Evolutionary conservation across 2,329 filamentous ascomycete species (phyloP).

Genomic region (Apiospora saccharicola): DNA sequence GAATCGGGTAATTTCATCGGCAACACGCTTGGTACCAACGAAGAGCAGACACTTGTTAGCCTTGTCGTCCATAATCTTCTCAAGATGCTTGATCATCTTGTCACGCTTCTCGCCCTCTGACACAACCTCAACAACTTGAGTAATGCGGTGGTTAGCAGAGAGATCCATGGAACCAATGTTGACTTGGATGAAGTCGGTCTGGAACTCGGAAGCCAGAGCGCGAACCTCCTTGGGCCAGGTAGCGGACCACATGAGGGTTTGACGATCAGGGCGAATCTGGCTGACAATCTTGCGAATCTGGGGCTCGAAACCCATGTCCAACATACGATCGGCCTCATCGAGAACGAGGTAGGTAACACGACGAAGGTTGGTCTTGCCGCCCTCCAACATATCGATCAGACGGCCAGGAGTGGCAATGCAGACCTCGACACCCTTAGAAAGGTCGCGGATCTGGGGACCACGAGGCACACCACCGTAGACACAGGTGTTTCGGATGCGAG

Average conservation of each 20-base stretch:
- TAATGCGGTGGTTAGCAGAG: conserved; percentile 96
- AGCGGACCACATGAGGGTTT: conserved; percentile 99
- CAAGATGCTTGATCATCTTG: conserved; percentile 94
- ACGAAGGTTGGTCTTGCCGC: conserved; percentile 96
- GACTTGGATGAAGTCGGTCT: conserved; percentile 97
- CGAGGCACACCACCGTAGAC: conserved; percentile 99
- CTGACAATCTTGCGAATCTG: conserved; percentile 99
- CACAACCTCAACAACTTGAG: conserved; percentile 95
- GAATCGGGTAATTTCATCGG: conserved; percentile 97
- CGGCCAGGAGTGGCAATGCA: conserved; percentile 98
- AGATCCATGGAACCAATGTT: conserved; percentile 98
- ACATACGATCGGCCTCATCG: conserved; percentile 98
- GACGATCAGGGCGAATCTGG: conserved; percentile 96
- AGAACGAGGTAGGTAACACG: conserved; percentile 98
- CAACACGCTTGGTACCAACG: conserved; percentile 91
- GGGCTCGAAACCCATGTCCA: conserved; percentile 99
- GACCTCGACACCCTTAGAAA: conserved; percentile 94
- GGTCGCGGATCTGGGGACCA: conserved; percentile 94
- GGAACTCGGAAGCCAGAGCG: conserved; percentile 87
- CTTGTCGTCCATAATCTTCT: conserved; percentile 97
- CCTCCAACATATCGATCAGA: conserved; percentile 98
- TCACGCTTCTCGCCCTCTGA: conserved; percentile 98
- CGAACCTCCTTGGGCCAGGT: conserved; percentile 99
- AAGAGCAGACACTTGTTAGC: conserved; percentile 96
- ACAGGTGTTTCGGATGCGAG: conserved; percentile 97